Base-by-base conservation (phyloP, 2,329 filamentous ascomycete species). In the Hysterium pulicare region DNA sequence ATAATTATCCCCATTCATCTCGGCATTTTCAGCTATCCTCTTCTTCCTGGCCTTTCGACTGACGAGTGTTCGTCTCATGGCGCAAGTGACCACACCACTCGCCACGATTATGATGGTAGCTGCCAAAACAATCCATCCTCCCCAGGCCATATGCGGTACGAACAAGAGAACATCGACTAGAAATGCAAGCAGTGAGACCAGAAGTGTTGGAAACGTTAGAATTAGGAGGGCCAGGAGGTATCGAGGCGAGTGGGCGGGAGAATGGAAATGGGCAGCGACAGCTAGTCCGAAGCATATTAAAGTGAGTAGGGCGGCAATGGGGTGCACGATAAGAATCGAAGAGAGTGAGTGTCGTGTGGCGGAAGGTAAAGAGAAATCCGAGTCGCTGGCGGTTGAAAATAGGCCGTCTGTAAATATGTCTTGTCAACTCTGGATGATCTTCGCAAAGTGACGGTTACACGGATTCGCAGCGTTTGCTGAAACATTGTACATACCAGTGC, bases 1-100 rank as follows among this genome's bases (percentile, higher is more conserved):
- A 64, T 86, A 96, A 61, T 90, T 93, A 58, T 93, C 83, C 21
- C 91, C 91, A 63, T 87, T 97, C 90, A 97, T 97, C 64, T 97
- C 90, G 6, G 90, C 88, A 62, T 97, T 95, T 66, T 94, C 87
- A 2, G 83, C 89, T 61, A 97, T 94, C 34, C 89, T 82, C 73
- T 84, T 88, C 76, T 93, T 90, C 48, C 90, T 81, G n/a, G 90
- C 87, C 71, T 96, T 96, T 56, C 91, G 82, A 66, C 87, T 87
- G 47, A 96, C 87, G 44, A 97, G 74, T 2, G 90, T 94, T 46
- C 91, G 83, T 50, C 93, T 86, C 90, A 97, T 97, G 17, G 89
- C 90, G 64, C 90, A 98, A 7, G 90, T 90, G 26, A 96, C 83
- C 44, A 98, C 78, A 32, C 84, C 86, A 61, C 87, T 87, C 19